A percentile compares a stretch with the other conserved stretches of the same genome.
Conservation (phyloP, 2,329 filamentous ascomycete species). For the Samsoniella hepiali region DNA sequence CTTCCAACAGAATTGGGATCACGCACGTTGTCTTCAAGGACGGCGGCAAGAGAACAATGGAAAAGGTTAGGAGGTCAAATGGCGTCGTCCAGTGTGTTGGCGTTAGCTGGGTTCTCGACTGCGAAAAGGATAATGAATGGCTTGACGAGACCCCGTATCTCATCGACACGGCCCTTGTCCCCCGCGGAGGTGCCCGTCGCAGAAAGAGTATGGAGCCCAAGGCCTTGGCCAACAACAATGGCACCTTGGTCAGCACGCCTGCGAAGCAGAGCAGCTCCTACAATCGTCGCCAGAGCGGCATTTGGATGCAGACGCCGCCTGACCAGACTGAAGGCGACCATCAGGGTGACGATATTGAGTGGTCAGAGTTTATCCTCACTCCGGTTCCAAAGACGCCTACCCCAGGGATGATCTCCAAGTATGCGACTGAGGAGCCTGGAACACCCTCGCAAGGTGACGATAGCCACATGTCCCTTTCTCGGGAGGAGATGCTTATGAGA, state of each 20-base stretch:
- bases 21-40: slow-evolving; percentile 92
- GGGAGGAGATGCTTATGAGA: slow-evolving; percentile 43
- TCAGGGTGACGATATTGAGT: slow-evolving; percentile 39
- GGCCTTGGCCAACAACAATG: slow-evolving; percentile 65
- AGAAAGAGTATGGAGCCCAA: slow-evolving; percentile 80
- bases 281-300: slow-evolving; percentile 51
- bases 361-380: slow-evolving; percentile 46
- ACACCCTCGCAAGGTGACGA: slow-evolving; percentile 40
- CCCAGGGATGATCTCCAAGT: slow-evolving; percentile 52
- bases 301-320: slow-evolving; percentile 55
- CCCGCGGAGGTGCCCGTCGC: slow-evolving; percentile 67
- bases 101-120: slow-evolving; percentile 84
- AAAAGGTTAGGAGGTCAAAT: slow-evolving; percentile 70
- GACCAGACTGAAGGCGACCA: slow-evolving; percentile 39
- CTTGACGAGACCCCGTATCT: slow-evolving; percentile 68
- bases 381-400: slow-evolving; percentile 58
- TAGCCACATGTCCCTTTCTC: slow-evolving; percentile 31
- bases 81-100: slow-evolving; percentile 83
- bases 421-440: slow-evolving; percentile 49
- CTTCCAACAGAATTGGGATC: slow-evolving; percentile 61
- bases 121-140: slow-evolving; percentile 73
- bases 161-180: slow-evolving; percentile 64
- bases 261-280: slow-evolving; percentile 43
- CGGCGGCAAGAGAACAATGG: slow-evolving; percentile 72
- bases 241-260: slow-evolving; percentile 52